Conservation (phyloP, 306 rosid species). For the Potentilla sterilis region DNA sequence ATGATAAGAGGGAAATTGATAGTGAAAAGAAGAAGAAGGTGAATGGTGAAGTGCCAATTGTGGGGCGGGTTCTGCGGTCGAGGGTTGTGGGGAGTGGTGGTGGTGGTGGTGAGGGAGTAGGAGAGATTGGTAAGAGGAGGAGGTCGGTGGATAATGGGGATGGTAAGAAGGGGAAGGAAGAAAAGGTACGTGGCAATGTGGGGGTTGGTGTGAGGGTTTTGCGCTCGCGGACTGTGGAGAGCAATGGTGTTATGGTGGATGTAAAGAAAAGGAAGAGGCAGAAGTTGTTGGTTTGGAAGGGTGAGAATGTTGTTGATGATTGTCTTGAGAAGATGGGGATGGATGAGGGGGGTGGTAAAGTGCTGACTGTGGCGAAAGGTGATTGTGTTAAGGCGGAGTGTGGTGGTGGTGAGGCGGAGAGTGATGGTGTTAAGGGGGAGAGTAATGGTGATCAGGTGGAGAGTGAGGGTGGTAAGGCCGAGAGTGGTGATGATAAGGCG, state of each 20-base stretch:
- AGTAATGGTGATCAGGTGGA: constrained; percentile 27
- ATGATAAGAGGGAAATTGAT: not conserved
- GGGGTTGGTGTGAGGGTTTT: constrained; percentile 46
- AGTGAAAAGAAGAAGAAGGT: not conserved
- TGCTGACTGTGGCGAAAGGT: not conserved
- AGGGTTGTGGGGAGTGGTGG: not conserved
- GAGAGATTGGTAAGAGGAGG: constrained; percentile 34
- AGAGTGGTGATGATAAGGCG: not conserved
- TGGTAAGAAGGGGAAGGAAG: constrained; percentile 31
- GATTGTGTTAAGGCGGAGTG: not conserved
- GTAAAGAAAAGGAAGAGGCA: constrained; percentile 33
- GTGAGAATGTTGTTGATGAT: constrained; percentile 12
- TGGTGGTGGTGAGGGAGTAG: constrained; percentile 27
- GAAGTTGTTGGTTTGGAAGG: constrained; percentile 32
- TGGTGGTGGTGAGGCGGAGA: not conserved
- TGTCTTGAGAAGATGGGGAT: constrained; percentile 26
- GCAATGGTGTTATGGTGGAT: constrained; percentile 33
- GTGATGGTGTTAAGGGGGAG: constrained; percentile 30
- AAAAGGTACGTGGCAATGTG: constrained; percentile 23
- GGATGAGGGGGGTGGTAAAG: constrained; percentile 27
- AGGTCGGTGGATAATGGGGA: constrained; percentile 27
- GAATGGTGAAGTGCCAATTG: not conserved
- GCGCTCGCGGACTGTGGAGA: constrained; percentile 47
- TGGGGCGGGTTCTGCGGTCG: not conserved
- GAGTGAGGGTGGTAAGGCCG: constrained; percentile 11